phyloP scores from a whole-genome alignment of 78 protist genomes.

The Cyanophora paradoxa region DNA sequence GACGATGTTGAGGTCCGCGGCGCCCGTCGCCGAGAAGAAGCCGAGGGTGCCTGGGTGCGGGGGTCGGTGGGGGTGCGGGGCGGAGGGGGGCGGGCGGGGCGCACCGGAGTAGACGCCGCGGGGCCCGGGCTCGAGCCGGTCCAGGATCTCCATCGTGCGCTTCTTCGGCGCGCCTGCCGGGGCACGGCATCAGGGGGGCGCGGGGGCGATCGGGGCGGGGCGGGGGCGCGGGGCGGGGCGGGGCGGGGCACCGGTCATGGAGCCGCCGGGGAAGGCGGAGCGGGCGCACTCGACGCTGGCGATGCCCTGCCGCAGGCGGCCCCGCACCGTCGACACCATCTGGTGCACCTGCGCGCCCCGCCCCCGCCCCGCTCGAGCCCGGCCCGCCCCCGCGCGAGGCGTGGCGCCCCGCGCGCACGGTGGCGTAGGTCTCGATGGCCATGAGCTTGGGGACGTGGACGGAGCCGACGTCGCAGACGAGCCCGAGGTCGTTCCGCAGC shows the following conservation, averaged over 20 bases:
- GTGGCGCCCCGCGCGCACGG: no score
- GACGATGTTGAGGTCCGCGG: conserved; percentile 40
- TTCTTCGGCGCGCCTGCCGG: conserved; percentile 42
- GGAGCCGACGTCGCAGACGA: conserved; percentile 41
- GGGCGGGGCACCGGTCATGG: conserved; percentile 71
- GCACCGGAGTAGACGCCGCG: conserved; percentile 25
- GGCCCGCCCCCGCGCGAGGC: no score
- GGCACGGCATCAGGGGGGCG: no score
- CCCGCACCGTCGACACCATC: conserved; percentile 59
- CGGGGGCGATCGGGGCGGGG: no score
- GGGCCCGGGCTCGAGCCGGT: conserved; percentile 13
- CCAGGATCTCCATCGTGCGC: conserved; percentile 42
- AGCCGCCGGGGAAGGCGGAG: conserved; percentile 53
- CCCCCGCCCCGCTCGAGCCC: no score
- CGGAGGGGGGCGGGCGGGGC: neutral
- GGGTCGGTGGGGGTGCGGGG: conserved; percentile 13
- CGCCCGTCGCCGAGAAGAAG: conserved; percentile 38
- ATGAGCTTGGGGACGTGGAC: conserved; percentile 53
- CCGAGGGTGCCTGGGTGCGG: conserved; percentile 49
- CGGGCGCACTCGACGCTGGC: conserved; percentile 14
- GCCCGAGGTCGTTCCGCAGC: conserved; percentile 60
- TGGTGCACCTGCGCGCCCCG: no score
- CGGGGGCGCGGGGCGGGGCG: neutral
- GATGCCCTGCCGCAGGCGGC: neutral
- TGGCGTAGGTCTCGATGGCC: conserved; percentile 55